Conservation (phyloP, 2,329 filamentous ascomycete genomes). For the Penicillium sclerotiorum region DNA sequence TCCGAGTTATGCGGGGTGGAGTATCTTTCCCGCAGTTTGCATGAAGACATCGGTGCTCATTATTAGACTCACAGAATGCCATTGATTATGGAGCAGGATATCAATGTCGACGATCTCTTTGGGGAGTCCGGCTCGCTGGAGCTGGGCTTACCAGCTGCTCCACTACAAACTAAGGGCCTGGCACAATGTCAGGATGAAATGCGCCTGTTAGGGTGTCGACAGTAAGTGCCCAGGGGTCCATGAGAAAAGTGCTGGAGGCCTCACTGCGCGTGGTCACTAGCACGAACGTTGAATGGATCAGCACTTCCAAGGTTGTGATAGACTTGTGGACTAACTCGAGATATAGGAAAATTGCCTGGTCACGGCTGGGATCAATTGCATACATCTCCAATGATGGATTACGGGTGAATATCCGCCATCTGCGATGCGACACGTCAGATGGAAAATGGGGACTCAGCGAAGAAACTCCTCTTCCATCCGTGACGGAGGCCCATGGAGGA, state of each 20-base stretch:
- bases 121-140: constrained; percentile 63
- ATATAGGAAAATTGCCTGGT: constrained; percentile 79
- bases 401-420: constrained; percentile 70
- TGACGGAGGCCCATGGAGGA: constrained; percentile 63
- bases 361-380: constrained; percentile 81
- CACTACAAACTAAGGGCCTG: constrained; percentile 65
- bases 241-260: no score
- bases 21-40: constrained; percentile 4
- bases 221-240: no score
- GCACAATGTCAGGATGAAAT: constrained; percentile 76
- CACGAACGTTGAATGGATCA: not conserved
- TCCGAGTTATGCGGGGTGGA: constrained; percentile 20
- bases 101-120: constrained; percentile 74
- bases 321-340: constrained; percentile 24
- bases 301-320: no score
- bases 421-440: constrained; percentile 68
- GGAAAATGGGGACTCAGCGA: constrained; percentile 77
- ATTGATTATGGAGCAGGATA: constrained; percentile 59
- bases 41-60: not conserved
- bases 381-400: constrained; percentile 73
- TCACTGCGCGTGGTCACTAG: no score
- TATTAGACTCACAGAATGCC: constrained; percentile 41
- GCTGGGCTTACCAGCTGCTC: constrained; percentile 57
- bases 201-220: constrained; percentile 73
- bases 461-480: constrained; percentile 64